Base-by-base conservation (phyloP, 2,329 filamentous ascomycete genomes). In the Pseudogymnoascus sp. region DNA sequence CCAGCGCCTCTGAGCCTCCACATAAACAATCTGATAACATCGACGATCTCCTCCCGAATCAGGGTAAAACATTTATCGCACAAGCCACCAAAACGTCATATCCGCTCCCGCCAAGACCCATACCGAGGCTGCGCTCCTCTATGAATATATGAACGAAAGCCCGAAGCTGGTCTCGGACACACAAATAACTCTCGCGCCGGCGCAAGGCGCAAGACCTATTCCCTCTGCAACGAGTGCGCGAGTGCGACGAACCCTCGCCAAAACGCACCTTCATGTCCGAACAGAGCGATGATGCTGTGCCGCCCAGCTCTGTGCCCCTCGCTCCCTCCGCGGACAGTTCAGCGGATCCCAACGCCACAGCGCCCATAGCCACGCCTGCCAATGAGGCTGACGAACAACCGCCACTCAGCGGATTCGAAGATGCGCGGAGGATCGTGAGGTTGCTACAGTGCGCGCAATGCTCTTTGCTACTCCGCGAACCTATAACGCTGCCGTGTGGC, bases 401-500 rank as follows among this genome's bases (percentile, higher is more conserved):
- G 28, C 49, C 25, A 5, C 49, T 56, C 28, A 36, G 16, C 16
- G 49, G 49, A 18, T 56, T 56, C 28, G 28, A 56, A 14, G 49
- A 56, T 36, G 49, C 49, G 11, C 28, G 49, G 49, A 28, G 49
- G 1, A 79, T 92, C 62, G 80, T 96, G 65, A 87, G 87, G 46
- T 78, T 95, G 42, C 81, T 95, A 62, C 91, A 96, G 76, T 97
- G 93, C 73, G 82, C 82, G 9, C 77, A 83, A 66, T 96, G 93
- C 74, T 90, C 87, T 3, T 79, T 78, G 46, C 87, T 88, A 1
- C 78, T 95, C 31, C 79, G 77, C 53, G 80, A 84, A 7, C 90
- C 92, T 4, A 81, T 91, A 63, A 89, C 89, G 0, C 78, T 96
- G 3, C 91, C 92, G 4, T 97, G 93, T 73, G 91, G 92, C 28